phyloP scores from a whole-genome alignment of 441 rosid species.

The Rhodomyrtus psidioides region DNA sequence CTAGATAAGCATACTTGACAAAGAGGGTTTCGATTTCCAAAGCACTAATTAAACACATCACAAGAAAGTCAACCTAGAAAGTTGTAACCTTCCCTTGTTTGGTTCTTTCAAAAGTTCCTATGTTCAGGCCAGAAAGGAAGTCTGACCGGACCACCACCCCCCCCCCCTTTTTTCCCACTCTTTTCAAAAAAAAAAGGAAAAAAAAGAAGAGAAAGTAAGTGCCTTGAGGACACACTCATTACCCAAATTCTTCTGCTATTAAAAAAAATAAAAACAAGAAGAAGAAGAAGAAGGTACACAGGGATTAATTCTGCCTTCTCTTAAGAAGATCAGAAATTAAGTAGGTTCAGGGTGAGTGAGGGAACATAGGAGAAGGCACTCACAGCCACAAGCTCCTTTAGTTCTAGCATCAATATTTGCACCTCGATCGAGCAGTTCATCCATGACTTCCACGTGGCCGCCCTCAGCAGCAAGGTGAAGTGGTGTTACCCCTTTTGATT shows the following conservation, averaged over 20 bases:
- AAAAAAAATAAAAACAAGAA: background rate
- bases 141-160: too few relatives aligned
- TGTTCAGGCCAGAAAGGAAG: background rate
- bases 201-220: background rate
- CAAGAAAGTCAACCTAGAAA: background rate
- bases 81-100: background rate
- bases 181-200: too few relatives aligned
- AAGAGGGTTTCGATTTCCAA: background rate
- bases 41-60: background rate
- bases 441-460: constrained; percentile 81
- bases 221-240: background rate
- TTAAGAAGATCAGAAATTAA: background rate
- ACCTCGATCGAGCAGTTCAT: constrained; percentile 79
- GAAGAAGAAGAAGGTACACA: background rate
- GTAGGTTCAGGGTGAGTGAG: background rate
- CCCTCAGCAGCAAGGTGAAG: constrained; percentile 96
- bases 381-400: constrained; percentile 86
- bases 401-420: constrained; percentile 88
- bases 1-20: background rate
- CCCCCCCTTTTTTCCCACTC: too few relatives aligned
- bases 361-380: constrained; percentile 10
- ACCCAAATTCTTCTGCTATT: background rate
- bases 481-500: constrained; percentile 73
- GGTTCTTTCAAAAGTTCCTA: background rate
- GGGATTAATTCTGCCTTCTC: background rate